Evolutionary conservation across 164 flowering plant species (phyloP).

Genomic region (Liquidambar formosana): DNA sequence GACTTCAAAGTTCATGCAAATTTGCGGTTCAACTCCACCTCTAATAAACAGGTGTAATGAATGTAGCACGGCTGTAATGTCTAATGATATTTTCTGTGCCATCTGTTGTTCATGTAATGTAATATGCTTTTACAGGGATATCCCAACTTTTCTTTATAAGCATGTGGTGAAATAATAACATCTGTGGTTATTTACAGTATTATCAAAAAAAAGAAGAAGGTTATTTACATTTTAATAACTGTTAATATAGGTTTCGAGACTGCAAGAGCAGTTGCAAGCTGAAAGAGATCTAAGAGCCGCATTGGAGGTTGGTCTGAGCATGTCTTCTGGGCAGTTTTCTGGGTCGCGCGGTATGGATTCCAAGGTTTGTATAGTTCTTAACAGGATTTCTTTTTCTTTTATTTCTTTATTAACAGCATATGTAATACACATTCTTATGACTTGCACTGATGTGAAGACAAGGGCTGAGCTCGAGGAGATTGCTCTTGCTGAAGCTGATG

Average conservation of each 20-base stretch:
- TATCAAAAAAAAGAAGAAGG: too few species aligned
- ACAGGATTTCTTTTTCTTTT: not conserved
- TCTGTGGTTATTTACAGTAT: not conserved
- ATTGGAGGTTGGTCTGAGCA: slow-evolving; percentile 93
- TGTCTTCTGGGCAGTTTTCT: slow-evolving; percentile 84
- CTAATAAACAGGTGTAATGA: too few species aligned
- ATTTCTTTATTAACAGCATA: not conserved
- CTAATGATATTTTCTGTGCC: not conserved
- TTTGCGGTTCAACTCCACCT: too few species aligned
- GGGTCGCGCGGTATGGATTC: slow-evolving; percentile 90
- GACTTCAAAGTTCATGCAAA: too few species aligned
- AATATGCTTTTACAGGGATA: not conserved
- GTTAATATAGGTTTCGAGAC: slow-evolving; percentile 69
- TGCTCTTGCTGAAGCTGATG: slow-evolving; percentile 99
- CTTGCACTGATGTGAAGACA: slow-evolving; percentile 55
- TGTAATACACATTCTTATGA: slow-evolving; percentile 12
- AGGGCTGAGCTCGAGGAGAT: slow-evolving; percentile 99
- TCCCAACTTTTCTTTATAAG: not conserved
- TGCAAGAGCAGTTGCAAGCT: slow-evolving; percentile 98
- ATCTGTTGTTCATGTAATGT: not conserved
- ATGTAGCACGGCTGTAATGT: not conserved
- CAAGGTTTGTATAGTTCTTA: slow-evolving; percentile 55
- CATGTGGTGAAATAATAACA: not conserved
- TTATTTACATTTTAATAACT: not conserved
- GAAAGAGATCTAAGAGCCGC: slow-evolving; percentile 98